Conservation (phyloP, 768 basidiomycete genomes). For the Leccinum variicolor region DNA sequence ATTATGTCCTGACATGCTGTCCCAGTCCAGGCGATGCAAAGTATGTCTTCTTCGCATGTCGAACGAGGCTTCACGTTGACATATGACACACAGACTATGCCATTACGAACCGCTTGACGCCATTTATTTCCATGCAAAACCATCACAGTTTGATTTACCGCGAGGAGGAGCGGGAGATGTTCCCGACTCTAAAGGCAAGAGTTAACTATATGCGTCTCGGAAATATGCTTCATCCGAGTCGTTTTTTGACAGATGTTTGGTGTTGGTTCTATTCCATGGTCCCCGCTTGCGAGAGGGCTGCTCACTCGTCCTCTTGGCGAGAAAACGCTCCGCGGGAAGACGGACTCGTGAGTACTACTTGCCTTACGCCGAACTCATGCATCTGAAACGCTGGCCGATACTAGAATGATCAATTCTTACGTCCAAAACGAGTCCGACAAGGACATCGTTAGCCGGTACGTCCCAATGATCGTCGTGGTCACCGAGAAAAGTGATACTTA, state of each 20-base stretch:
- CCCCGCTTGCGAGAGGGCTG: conserved; percentile 1
- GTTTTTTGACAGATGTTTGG: conserved; percentile 32
- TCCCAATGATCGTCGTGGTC: no score
- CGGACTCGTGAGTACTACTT: not conserved
- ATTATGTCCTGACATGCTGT: conserved; percentile 1
- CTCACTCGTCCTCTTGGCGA: conserved; percentile 3
- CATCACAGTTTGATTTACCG: conserved; percentile 54
- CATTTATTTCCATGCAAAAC: conserved; percentile 67
- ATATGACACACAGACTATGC: conserved; percentile 34
- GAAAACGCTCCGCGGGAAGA: conserved; percentile 3
- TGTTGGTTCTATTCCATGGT: conserved; percentile 5
- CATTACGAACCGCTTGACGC: conserved; percentile 41
- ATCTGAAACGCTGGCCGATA: not conserved
- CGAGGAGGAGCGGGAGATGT: conserved; percentile 60
- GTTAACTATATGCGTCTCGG: conserved; percentile 22
- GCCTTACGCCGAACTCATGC: not conserved
- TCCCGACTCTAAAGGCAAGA: conserved; percentile 40
- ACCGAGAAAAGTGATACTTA: not conserved
- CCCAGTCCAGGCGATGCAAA: conserved; percentile 39
- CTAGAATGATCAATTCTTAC: conserved; percentile 4
- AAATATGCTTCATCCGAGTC: conserved; percentile 40
- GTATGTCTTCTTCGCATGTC: conserved; percentile 16
- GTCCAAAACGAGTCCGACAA: conserved; percentile 10
- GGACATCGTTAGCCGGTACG: conserved; percentile 8
- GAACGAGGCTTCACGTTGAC: not conserved